phyloP scores from a whole-genome alignment of 1,284 basidiomycete species.

The Heterobasidion irregulare region DNA sequence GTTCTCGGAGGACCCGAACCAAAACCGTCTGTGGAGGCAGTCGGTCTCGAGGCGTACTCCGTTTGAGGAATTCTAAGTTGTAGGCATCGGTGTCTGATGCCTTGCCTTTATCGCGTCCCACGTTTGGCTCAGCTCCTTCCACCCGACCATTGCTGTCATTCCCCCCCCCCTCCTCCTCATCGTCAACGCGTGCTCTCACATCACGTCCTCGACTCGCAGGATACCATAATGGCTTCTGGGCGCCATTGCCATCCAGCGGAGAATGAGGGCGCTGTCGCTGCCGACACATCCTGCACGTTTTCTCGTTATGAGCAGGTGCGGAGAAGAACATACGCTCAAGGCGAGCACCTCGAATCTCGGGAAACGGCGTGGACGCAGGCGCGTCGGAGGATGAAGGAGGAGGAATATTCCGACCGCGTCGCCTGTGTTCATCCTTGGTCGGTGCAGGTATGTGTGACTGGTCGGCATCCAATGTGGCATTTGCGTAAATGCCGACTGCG shows the following conservation, averaged over 20 bases:
- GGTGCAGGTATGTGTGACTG: neutral
- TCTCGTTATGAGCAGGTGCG: constrained; percentile 59
- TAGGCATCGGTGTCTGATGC: constrained; percentile 1
- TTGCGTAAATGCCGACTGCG: constrained; percentile 1
- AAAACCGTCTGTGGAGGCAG: constrained; percentile 81
- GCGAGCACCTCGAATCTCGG: constrained; percentile 67
- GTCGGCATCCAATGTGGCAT: neutral
- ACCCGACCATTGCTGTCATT: constrained; percentile 10
- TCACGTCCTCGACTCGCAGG: constrained; percentile 10
- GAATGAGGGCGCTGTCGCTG: constrained; percentile 26
- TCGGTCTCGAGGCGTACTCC: constrained; percentile 19
- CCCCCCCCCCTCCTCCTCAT: constrained; percentile 17
- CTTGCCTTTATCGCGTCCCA: neutral
- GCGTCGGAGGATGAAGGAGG: constrained; percentile 1
- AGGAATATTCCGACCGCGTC: constrained; percentile 3
- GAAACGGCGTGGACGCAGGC: constrained; percentile 51
- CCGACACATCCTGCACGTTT: constrained; percentile 60
- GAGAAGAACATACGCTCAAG: constrained; percentile 79
- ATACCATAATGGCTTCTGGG: constrained; percentile 17
- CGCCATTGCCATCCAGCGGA: constrained; percentile 7
- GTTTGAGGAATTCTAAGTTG: constrained; percentile 9
- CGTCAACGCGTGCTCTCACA: constrained; percentile 7
- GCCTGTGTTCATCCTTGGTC: constrained; percentile 3
- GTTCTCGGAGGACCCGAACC: constrained; percentile 67
- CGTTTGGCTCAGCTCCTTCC: constrained; percentile 17